Base-by-base conservation (phyloP, 139 green algal species). In the Picochlorum sp. region DNA sequence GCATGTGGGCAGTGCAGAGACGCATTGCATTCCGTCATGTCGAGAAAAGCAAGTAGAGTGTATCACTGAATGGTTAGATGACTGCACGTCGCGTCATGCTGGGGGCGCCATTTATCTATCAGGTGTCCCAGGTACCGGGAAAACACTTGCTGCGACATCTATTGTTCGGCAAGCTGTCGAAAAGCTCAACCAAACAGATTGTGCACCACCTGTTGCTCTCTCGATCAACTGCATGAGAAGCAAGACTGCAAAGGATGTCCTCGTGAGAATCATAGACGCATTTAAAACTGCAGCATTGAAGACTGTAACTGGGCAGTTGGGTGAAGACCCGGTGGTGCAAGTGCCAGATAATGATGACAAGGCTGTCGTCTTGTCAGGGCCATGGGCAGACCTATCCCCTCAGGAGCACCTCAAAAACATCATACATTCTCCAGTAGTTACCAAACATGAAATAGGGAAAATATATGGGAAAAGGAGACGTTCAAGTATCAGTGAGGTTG, bases 211-310 rank as follows among this genome's bases (percentile, higher is more conserved):
- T 16, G 66, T 65, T 16, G 32, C 80, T 20, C 38, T 87, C 10
- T 78, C 74, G 15, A 75, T 87, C 49, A 87, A 85, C 60, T 87
- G 80, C 69, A 85, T 85, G 78, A 60, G 62, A 5, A 62, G 85
- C 34, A 45, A 61, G 4, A 51, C 66, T 18, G 60, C 78, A 0
- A 49, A 60, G 26, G 67, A 78, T 49, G 47, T 71, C 24, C 28
- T 59, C 9, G 37, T 72, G 23, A 38, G 47, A 32, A 64, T 73
- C 3, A 54, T 76, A 46, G 58, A 23, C 23, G 64, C 57, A 13
- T 68, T 21, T 24, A 28, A n/a, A 26, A 54, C 23, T 32, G 47
- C 66, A 24, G 47, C 47, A 54, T 20, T 54, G 0, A 54, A 54
- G 47, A 54, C 18, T 9, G 16, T 54, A 21, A 21, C 15, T 54